Base-by-base conservation (phyloP, 1,284 basidiomycete species). In the Sanghuangporus sanghuang region DNA sequence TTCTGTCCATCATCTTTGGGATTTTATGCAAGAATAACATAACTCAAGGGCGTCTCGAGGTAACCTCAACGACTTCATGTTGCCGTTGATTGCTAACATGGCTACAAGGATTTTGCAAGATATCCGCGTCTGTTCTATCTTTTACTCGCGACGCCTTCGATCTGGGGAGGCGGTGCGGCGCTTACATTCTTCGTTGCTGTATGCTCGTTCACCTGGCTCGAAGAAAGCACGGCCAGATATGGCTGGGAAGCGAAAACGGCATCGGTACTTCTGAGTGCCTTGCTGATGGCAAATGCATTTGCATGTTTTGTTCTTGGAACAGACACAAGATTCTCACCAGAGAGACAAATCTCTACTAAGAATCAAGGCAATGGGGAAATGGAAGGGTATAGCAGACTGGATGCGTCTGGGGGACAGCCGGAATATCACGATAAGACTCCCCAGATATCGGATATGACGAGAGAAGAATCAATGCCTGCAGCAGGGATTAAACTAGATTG, bases 101-200 rank as follows among this genome's bases (percentile, higher is more conserved):
- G 27, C 5, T 42, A 6, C 40, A 12, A 42, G 40, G 40, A 11
- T 42, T 42, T 42, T 21, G n/a, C 40, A 16, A 57, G 11, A 3
- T 56, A 55, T 23, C 36, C 55, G 1, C 46, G 38, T 21, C 62
- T 63, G 16, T 63, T 63, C 27, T 61, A 63, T 42, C 58, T 38
- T 27, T 39, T 63, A 4, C 58, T 53, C 48, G 46, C 56, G 2
- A 58, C 62, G 12, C 62, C 62, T 0, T 63, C 62, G 3, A 48
- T 63, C 3, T 63, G 56, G 48, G 62, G 62, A 38, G 62, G 62
- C 12, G 62, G 38, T 23, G 55, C 62, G 5, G 62, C 62, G 46
- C 36, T 63, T 4, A 48, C 49, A 7, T 63, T 63, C 50, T 63
- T 63, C 48, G 62, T 57, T 52, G 62, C 62, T n/a, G 54, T 63